Conservation (phyloP, 2,329 filamentous ascomycete genomes). For the Rhytidhysteron rufulum region DNA sequence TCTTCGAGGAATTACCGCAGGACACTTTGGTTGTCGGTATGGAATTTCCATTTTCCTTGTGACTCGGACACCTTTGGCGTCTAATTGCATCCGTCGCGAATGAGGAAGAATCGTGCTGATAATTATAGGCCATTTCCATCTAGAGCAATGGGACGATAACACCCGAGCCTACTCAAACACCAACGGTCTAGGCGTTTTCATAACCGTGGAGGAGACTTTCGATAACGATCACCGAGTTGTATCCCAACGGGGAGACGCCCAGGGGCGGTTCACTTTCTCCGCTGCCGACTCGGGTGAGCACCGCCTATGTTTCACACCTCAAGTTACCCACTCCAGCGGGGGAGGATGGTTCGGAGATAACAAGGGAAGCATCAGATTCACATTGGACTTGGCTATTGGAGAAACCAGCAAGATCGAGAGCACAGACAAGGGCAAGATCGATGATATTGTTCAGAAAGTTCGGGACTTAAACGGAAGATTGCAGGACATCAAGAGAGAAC, state of each 20-base stretch:
- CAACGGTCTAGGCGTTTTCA: slow-evolving; percentile 74
- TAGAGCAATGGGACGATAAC: slow-evolving; percentile 76
- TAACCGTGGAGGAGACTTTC: slow-evolving; percentile 94
- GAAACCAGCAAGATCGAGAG: slow-evolving; percentile 92
- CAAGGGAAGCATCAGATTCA: slow-evolving; percentile 76
- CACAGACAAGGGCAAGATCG: slow-evolving; percentile 87
- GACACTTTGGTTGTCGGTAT: slow-evolving; percentile 89
- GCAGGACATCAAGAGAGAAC: slow-evolving; percentile 85
- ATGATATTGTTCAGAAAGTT: slow-evolving; percentile 83
- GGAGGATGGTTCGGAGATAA: slow-evolving; percentile 67
- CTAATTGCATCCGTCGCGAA: neutral
- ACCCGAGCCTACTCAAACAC: slow-evolving; percentile 67
- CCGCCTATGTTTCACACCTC: slow-evolving; percentile 88
- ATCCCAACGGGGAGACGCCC: slow-evolving; percentile 70
- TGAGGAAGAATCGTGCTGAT: neutral
- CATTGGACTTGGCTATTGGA: slow-evolving; percentile 87
- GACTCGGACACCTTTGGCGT: neutral
- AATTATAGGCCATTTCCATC: slow-evolving; percentile 69
- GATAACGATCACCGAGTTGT: slow-evolving; percentile 97
- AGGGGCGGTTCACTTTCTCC: slow-evolving; percentile 91
- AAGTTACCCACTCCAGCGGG: slow-evolving; percentile 63
- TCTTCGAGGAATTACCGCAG: slow-evolving; percentile 97
- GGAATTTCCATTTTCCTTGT: slow-evolving; percentile 17
- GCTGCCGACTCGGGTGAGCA: slow-evolving; percentile 94
- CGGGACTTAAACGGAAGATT: slow-evolving; percentile 84